Conservation (phyloP, 2,329 filamentous ascomycete species). For the Xylaria sp. region DNA sequence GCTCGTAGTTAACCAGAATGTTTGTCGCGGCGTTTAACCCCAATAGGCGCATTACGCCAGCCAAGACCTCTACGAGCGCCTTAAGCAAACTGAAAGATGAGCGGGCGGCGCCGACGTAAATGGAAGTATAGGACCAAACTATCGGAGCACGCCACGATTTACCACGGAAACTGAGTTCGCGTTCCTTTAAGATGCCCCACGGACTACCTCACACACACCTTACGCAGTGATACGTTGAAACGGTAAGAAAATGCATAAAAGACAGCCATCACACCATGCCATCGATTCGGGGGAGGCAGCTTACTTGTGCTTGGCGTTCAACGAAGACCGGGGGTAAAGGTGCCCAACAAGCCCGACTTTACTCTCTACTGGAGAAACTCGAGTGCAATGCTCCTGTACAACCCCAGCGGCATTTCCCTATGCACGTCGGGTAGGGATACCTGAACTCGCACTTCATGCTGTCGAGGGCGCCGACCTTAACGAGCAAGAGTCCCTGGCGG, state of each 20-base stretch:
- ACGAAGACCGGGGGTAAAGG: neutral
- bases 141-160: too few species aligned
- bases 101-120: too few species aligned
- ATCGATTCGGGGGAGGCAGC: neutral
- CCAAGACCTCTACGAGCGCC: too few species aligned
- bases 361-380: neutral
- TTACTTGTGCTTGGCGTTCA: neutral
- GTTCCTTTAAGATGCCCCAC: neutral
- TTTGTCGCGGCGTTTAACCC: too few species aligned
- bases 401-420: neutral
- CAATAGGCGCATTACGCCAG: too few species aligned
- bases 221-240: neutral
- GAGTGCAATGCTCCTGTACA: slow-evolving; percentile 1
- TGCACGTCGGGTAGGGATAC: slow-evolving; percentile 7
- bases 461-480: neutral
- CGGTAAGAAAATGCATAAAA: neutral
- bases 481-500: neutral
- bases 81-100: too few species aligned
- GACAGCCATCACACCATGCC: neutral
- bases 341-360: slow-evolving; percentile 3
- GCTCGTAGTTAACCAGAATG: too few species aligned
- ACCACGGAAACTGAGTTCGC: too few species aligned
- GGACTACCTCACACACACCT: neutral
- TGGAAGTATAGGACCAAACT: too few species aligned
- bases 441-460: slow-evolving; percentile 4